Percentiles rank a stretch among this genome's conserved stretches.
Evolutionary conservation across 768 basidiomycete species (phyloP).

Genomic region (Kondoa malvinella): DNA sequence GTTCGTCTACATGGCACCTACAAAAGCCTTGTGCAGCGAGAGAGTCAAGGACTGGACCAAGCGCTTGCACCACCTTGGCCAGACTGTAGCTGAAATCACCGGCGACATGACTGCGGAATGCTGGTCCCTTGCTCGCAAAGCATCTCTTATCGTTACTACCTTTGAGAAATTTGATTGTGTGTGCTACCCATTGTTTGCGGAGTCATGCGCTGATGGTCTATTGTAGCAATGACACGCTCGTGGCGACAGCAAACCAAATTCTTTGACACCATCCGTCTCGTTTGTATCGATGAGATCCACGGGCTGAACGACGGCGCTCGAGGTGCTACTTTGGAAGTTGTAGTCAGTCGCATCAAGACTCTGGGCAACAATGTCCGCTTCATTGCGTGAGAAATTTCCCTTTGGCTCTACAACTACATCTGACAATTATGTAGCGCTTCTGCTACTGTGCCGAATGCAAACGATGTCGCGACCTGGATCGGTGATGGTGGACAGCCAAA

Average conservation of each 20-base stretch:
- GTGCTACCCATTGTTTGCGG: not conserved
- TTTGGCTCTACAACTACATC: not conserved
- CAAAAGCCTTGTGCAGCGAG: conserved; percentile 73
- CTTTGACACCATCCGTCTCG: conserved; percentile 53
- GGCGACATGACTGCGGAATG: conserved; percentile 61
- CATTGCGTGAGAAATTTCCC: conserved; percentile 36
- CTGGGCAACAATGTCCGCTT: conserved; percentile 57
- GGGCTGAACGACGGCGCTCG: conserved; percentile 60
- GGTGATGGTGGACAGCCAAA: conserved; percentile 32
- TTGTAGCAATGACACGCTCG: conserved; percentile 25
- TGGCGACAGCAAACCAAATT: conserved; percentile 49
- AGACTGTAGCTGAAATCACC: conserved; percentile 66
- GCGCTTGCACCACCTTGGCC: conserved; percentile 58
- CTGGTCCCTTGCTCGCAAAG: conserved; percentile 56
- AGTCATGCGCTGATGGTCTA: conserved; percentile 8
- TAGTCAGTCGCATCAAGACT: conserved; percentile 81
- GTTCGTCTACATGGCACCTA: conserved; percentile 55
- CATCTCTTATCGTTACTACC: conserved; percentile 53
- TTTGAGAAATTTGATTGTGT: conserved; percentile 84
- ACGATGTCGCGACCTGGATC: conserved; percentile 80
- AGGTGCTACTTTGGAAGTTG: conserved; percentile 82
- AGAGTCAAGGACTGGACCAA: conserved; percentile 62
- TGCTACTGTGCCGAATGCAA: conserved; percentile 83
- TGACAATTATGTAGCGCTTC: conserved; percentile 39
- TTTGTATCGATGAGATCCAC: conserved; percentile 56